Evolutionary conservation across 306 rosid species (phyloP), one percentile per base, ranked within the genome.

Genomic region (Parietaria judaica): DNA sequence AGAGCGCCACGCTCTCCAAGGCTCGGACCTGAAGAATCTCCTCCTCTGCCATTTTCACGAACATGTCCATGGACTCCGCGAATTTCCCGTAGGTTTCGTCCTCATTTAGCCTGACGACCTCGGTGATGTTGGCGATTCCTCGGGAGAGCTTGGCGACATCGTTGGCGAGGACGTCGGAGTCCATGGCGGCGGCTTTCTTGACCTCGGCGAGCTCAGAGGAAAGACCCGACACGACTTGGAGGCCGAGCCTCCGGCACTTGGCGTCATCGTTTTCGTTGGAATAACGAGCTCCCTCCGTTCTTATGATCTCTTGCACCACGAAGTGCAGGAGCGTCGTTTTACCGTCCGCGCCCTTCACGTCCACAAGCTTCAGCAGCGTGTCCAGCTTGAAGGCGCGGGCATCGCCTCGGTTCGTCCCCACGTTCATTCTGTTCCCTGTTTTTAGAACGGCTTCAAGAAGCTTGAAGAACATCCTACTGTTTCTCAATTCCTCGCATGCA

Each of bases 351-450:
- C 88, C 99, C 75, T 86, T 92, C 67, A 92, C 84, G 17, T 92
- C 94, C 16, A 77, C 95, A 23, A 92, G 90, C 74, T 88, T 92
- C 64, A 92, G 90, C 73, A 92, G 99, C n/a, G 99, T 92, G 66
- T 92, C 99, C 5, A 92, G 99, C 81, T 88, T 92, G 84, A 92
- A 92, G 66, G 99, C 99, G 12, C 82, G 95, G 2, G 95, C 99
- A 66, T 92, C 99, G 0, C 99, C 99, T 0, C 99, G 96, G 71
- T 86, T 92, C 8, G 99, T 92, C 69, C 99, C 99, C 31, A 88
- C 96, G 3, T 92, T 92, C 99, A 92, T 92, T 7, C 99, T 86
- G 76, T 92, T 92, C 43, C 99, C 96, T 0, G 99, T 92, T 82
- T 92, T 92, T 16, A 92, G 90, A 46, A 92, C 99, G 3, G 99